A percentile compares a stretch with the other conserved stretches of the same genome.
Conservation (phyloP, 1,284 basidiomycete species). For the Papiliotrema flavescens region DNA sequence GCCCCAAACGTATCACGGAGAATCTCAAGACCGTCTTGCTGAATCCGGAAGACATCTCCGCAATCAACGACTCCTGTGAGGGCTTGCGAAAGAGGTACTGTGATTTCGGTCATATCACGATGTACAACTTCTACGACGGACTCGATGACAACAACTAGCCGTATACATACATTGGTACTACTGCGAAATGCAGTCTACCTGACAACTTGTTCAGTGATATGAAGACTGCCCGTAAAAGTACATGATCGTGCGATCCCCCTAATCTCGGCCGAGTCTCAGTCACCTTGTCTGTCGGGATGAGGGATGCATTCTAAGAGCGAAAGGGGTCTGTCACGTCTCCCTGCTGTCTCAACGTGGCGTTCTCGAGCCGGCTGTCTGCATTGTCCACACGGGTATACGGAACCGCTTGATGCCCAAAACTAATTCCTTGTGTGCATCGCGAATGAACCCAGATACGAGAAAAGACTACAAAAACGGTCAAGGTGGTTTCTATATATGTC, state of each 20-base stretch:
- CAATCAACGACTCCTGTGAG: conserved; percentile 2
- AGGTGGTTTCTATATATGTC: neutral
- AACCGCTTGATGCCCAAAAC: neutral
- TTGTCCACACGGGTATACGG: too few species aligned
- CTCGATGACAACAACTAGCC: conserved; percentile 8
- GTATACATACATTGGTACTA: neutral
- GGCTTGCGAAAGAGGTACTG: conserved; percentile 17
- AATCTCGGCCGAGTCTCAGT: neutral
- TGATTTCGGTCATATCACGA: conserved; percentile 17
- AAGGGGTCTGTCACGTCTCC: neutral
- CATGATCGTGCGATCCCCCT: neutral
- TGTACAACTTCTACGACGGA: conserved; percentile 18
- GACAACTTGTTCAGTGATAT: neutral
- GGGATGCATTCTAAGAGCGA: neutral
- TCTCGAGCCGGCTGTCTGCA: too few species aligned
- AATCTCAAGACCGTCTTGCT: conserved; percentile 14
- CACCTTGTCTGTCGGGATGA: neutral
- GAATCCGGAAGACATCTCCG: conserved; percentile 3
- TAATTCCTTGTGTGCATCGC: neutral
- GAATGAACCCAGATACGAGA: neutral
- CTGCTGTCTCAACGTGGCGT: neutral
- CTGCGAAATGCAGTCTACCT: neutral
- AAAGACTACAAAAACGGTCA: neutral
- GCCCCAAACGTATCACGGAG: conserved; percentile 42
- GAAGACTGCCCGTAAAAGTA: neutral